Conservation (phyloP, 2,329 filamentous ascomycete species). For the Phyllosticta capitalensis region DNA sequence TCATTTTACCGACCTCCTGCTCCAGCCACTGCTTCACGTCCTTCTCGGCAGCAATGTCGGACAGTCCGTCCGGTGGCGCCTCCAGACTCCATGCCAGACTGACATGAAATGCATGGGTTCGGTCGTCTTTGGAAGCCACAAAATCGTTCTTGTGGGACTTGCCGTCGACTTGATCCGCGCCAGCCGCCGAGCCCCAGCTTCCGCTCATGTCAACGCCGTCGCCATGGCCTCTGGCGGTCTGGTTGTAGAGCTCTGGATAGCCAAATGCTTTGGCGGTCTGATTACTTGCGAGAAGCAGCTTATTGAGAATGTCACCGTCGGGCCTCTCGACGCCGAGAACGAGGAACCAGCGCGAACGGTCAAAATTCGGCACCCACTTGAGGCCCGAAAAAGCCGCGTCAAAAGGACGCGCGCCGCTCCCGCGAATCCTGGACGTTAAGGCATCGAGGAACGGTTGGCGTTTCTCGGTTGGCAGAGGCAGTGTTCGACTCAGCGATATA, state of each 20-base stretch:
- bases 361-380: constrained; percentile 58
- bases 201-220: constrained; percentile 17
- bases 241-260: constrained; percentile 62
- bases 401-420: constrained; percentile 41
- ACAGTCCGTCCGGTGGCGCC: neutral
- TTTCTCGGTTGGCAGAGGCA: constrained; percentile 63
- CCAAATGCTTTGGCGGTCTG: constrained; percentile 46
- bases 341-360: constrained; percentile 69
- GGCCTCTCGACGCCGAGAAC: constrained; percentile 53
- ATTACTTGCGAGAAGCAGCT: constrained; percentile 61
- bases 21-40: constrained; percentile 8
- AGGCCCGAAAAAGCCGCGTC: constrained; percentile 36
- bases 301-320: constrained; percentile 28
- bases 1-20: constrained; percentile 16
- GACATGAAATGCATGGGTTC: constrained; percentile 64
- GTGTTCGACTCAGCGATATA: constrained; percentile 77
- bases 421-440: constrained; percentile 37
- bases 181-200: neutral
- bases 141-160: constrained; percentile 15
- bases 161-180: neutral
- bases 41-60: constrained; percentile 6
- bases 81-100: constrained; percentile 70
- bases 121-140: constrained; percentile 24
- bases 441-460: constrained; percentile 57
- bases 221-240: constrained; percentile 20